Base-by-base conservation (phyloP, 352 stramenopile genomes). In the Phytophthora sp. region DNA sequence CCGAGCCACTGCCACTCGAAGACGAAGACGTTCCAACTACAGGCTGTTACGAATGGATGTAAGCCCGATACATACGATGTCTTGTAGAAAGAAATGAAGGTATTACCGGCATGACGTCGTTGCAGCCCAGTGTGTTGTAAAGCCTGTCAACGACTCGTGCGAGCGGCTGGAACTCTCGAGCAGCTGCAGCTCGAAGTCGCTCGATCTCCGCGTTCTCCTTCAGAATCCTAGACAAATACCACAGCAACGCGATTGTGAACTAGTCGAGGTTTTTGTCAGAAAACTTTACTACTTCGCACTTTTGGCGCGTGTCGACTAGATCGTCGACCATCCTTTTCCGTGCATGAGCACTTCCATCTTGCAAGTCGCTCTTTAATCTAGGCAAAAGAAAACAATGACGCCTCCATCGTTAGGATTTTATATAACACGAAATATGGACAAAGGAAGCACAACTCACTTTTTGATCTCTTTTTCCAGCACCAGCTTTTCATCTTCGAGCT, bases 401-500 rank as follows among this genome's bases (percentile, higher is more conserved):
- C 47, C 7, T 45, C 5, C 3, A 20, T 57, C 23, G 42, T 20
- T 12, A 26, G 24, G 4, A 7, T 16, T 38, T 38, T 27, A 39
- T 33, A 11, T 11, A 33, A 33, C 7, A 33, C 29, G 2, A 21
- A 11, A 35, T 23, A 42, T 16, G 11, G 1, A 0, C 29, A n/a
- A 38, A 35, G 8, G 27, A 26, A 15, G 7, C 39, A 16, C 20
- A 0, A 36, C 39, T 18, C 55, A 90, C 85, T 86, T 88, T 21
- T 91, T 68, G 29, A 74, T 86, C 41, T 94, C 84, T 15, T 62
- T 38, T 55, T 89, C 81, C 7, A 91, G 58, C 8, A 55, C 69
- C 16, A 76, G 52, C 39, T 89, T 91, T 57, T 94, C 83, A n/a
- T 94, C 84, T 52, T 94, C 85, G 23, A 94, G 82, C 49, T 94